Base-by-base conservation (phyloP, 225 moss, liverwort and hornwort genomes). In the Polytrichum formosum region DNA sequence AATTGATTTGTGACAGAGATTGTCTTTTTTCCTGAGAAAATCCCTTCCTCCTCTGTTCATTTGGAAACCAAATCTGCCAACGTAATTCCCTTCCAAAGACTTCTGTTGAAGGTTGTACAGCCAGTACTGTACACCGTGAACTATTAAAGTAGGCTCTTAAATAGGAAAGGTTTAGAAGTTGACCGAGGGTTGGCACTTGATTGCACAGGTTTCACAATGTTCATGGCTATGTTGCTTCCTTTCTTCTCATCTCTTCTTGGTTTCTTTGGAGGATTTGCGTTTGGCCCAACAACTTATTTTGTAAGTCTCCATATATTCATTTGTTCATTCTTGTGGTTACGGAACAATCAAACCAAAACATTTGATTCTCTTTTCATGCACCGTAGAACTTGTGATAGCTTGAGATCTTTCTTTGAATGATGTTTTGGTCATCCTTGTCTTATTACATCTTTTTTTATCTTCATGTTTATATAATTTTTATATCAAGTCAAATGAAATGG, bases 211-310 rank as follows among this genome's bases (percentile, higher is more conserved):
- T 71, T 76, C 33, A 83, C 83, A 2, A 55, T 31, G 21, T 70
- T 79, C 22, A 27, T 83, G 5, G 83, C 79, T n/a, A 64, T 75
- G 33, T 55, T 69, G 16, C 22, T 83, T 6, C 83, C 83, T 2
- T 79, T 76, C 58, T 83, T 83, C 46, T 72, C 72, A 9, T 71
- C 71, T 61, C 72, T 83, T 5, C 69, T 83, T 16, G 83, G 83
- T 19, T 83, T 83, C 60, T 53, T 83, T 16, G 83, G 79, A 63
- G 83, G 83, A 8, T 83, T 83, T 56, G 83, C 79, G 8, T 83
- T 76, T 28, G 83, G 76, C 18, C 83, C 83, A 22, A 83, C 83
- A 17, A 83, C 83, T 1, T 79, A 79, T 26, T 79, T 83, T 54
- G 83, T 83, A 67, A 76, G 70, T 37, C 46, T 13, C 4, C 13